Evolutionary conservation across 1,284 basidiomycete genomes (phyloP), one percentile per base, ranked within the genome.

Genomic region (Trichosporon inkin): DNA sequence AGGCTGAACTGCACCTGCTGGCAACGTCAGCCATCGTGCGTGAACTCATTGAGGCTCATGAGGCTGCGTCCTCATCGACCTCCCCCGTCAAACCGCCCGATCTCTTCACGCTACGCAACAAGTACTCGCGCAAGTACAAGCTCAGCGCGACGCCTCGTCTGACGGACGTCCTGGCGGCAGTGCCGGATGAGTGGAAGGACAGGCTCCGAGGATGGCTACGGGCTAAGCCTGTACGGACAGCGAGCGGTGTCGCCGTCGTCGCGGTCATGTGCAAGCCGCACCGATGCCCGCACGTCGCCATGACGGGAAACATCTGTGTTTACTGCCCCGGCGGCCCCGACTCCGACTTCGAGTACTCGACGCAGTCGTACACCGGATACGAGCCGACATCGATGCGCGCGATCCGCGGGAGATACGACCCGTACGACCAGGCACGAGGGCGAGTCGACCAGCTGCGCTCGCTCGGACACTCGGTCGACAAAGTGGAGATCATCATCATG

Each of bases 241-340:
- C 96, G 2, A 94, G 90, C 77, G 96, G 96, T 60, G 92, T 93
- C 61, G 96, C 96, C 1, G 96, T 99, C 16, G 96, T 99, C 6
- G 96, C 96, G 5, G 95, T 99, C 38, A 99, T 99, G 96, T 97
- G 94, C 83, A 99, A 99, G 76, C 96, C 96, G 2, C 96, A 99
- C 82, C 85, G 96, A 55, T 99, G 96, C 81, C 96, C 96, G 6
- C 96, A 99, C 79, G 99, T 99, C 62, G 96, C 96, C 6, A 95
- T 99, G 89, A 99, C 96, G 0, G 96, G 96, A n/a, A 98, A 99
- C 73, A 98, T 99, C 56, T 99, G 96, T 80, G 95, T 99, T 86
- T 99, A 99, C 78, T 99, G 96, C 74, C 96, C 96, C 13, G 96
- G 96, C 57, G 96, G 96, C 10, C 96, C 96, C 5, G 96, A 99